phyloP scores from a whole-genome alignment of 192 early-diverging fungal species.

The Coemansia sp. region DNA sequence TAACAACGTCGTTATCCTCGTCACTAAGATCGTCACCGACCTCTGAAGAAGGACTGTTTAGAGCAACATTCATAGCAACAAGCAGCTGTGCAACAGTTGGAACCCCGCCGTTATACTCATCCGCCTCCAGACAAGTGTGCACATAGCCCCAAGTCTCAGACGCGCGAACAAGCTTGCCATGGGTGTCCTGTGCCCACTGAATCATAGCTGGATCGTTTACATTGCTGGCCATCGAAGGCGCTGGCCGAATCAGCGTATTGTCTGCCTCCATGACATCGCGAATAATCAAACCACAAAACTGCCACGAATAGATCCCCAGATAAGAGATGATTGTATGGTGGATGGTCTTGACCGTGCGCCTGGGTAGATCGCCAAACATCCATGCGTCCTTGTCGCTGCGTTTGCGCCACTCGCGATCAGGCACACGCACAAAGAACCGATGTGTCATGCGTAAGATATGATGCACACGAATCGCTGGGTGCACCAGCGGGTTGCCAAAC shows the following conservation, averaged over 20 bases:
- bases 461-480: slow-evolving; percentile 23
- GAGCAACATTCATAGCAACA: slow-evolving; percentile 20
- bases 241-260: slow-evolving; percentile 15
- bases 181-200: slow-evolving; percentile 26
- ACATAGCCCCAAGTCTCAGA: slow-evolving; percentile 47
- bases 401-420: slow-evolving; percentile 85
- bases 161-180: slow-evolving; percentile 16
- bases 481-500: slow-evolving; percentile 4
- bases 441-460: slow-evolving; percentile 73
- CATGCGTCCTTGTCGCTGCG: slow-evolving; percentile 60
- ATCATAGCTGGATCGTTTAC: slow-evolving; percentile 12
- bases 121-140: slow-evolving; percentile 13
- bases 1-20: slow-evolving; percentile 16
- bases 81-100: slow-evolving; percentile 31
- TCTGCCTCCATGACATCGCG: slow-evolving; percentile 33
- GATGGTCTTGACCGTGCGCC: slow-evolving; percentile 93
- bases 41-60: slow-evolving; percentile 1
- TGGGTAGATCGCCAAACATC: slow-evolving; percentile 87
- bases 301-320: slow-evolving; percentile 46
- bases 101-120: not conserved
- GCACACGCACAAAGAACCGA: slow-evolving; percentile 76
- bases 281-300: slow-evolving; percentile 36
- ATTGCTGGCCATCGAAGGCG: slow-evolving; percentile 14
- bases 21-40: slow-evolving; percentile 14
- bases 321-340: slow-evolving; percentile 71